A percentile compares a stretch with the other conserved stretches of the same genome.
Conservation (phyloP, 768 basidiomycete genomes). For the Daedalea quercina region DNA sequence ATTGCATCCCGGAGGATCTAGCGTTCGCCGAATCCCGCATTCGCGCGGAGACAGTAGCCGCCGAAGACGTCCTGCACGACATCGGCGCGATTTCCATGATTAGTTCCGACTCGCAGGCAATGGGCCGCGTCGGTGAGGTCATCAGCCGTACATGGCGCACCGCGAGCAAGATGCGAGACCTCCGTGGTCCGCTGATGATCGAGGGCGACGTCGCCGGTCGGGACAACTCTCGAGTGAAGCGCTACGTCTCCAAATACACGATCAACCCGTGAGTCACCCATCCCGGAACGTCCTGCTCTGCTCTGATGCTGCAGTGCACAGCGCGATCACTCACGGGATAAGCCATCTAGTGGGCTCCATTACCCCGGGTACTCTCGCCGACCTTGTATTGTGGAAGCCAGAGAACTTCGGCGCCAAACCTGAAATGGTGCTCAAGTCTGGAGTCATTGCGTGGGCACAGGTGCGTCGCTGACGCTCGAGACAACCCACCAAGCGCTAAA, state of each 20-base stretch:
- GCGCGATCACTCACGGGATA: slow-evolving; percentile 93
- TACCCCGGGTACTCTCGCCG: slow-evolving; percentile 77
- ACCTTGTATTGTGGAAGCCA: slow-evolving; percentile 94
- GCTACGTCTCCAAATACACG: slow-evolving; percentile 95
- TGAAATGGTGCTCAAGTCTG: slow-evolving; percentile 92
- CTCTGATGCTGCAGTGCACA: slow-evolving; percentile 22
- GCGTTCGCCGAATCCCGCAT: slow-evolving; percentile 97
- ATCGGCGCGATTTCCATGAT: slow-evolving; percentile 95
- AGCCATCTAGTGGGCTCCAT: slow-evolving; percentile 82
- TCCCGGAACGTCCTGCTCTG: background rate
- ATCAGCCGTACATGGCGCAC: slow-evolving; percentile 92
- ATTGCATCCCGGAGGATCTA: slow-evolving; percentile 86
- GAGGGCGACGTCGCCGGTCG: slow-evolving; percentile 64
- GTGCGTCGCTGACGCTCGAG: slow-evolving; percentile 34
- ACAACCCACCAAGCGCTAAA: background rate
- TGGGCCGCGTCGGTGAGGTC: slow-evolving; percentile 97
- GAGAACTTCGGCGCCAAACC: slow-evolving; percentile 91
- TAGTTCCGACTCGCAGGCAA: slow-evolving; percentile 93
- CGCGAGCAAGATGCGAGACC: slow-evolving; percentile 86
- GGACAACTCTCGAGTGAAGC: slow-evolving; percentile 90
- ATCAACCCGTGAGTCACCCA: slow-evolving; percentile 78
- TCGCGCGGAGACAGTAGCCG: slow-evolving; percentile 92
- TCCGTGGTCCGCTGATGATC: slow-evolving; percentile 62
- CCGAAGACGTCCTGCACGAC: slow-evolving; percentile 93
- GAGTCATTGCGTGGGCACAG: slow-evolving; percentile 87